Percentiles rank a stretch among this genome's conserved stretches.
Conservation (phyloP, 257 asterid species). For the Capsicum chinense region DNA sequence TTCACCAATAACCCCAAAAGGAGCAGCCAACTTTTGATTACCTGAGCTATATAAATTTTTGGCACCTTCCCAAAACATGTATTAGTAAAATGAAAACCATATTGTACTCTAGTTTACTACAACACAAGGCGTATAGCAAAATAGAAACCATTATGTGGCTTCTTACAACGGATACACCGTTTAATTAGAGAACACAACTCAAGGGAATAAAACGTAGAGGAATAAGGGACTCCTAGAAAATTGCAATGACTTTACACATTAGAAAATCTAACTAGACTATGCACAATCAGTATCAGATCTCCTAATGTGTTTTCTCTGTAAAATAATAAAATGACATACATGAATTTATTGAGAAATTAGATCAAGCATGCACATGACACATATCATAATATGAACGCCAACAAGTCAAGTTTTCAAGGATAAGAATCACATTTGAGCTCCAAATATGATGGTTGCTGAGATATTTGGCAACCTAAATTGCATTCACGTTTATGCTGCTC, state of each 20-base stretch:
- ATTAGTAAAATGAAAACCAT: background rate
- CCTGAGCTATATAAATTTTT: slow-evolving; percentile 50
- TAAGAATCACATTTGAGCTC: background rate
- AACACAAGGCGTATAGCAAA: background rate
- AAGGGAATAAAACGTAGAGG: slow-evolving; percentile 8
- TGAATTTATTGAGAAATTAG: background rate
- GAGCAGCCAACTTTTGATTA: slow-evolving; percentile 73
- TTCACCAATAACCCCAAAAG: slow-evolving; percentile 75
- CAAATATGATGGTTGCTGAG: background rate
- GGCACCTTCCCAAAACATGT: slow-evolving; percentile 64
- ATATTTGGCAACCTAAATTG: background rate
- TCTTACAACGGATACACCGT: background rate
- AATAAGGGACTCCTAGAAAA: background rate
- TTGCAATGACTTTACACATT: slow-evolving; percentile 4
- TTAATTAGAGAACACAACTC: slow-evolving; percentile 17
- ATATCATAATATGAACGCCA: background rate
- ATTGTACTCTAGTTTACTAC: background rate
- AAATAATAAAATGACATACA: background rate
- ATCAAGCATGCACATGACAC: background rate
- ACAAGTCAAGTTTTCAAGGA: background rate
- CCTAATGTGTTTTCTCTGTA: background rate
- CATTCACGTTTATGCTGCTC: background rate
- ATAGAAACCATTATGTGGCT: slow-evolving; percentile 12
- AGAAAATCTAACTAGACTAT: background rate
- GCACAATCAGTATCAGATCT: background rate